Base-by-base conservation (phyloP, 2,329 filamentous ascomycete species). In the Microcera coccophila region DNA sequence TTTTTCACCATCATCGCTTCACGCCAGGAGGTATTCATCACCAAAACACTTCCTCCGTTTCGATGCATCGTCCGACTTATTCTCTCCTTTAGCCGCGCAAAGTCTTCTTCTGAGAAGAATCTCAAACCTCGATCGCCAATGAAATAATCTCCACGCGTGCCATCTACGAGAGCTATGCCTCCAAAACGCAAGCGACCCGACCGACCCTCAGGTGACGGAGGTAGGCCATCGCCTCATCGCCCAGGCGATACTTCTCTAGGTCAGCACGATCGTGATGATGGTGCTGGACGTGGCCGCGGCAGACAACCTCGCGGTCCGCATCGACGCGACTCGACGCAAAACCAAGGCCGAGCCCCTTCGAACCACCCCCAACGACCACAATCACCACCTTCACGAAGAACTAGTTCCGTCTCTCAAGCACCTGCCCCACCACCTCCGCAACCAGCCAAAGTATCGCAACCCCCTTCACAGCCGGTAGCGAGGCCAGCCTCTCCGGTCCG, bases 151-250 rank as follows among this genome's bases (percentile, higher is more conserved):
- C 41, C 42, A 44, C 37, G 24, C 39, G 15, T 46, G 46, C 46
- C 42, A 41, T 41, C 45, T 48, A 52, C 50, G 46, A 49, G 55
- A 60, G 58, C 54, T 48, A 81, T 81, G 78, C 71, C 75, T 67
- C 72, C 74, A 20, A 81, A 81, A 66, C 73, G 78, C 57, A 82
- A 81, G 72, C 74, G 76, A 62, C 68, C 69, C 58, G 75, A 79
- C 36, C 69, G 76, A 51, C 64, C 63, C 39, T 66, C 68, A 47
- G 63, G 65, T 48, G 76, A 81, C 44, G 70, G 67, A 42, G 66
- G 65, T 49, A 72, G 81, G 47, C 79, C 80, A 16, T 76, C 81
- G 38, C 81, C 82, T 39, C 79, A 84, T 63, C 77, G 79, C 24
- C 80, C 81, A 36, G 73, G 70, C 39, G 76, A 82, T 53, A 74